A percentile compares a stretch with the other conserved stretches of the same genome.
Evolutionary conservation across 2,329 filamentous ascomycete species (phyloP).

Genomic region (Epichloe aotearoae): DNA sequence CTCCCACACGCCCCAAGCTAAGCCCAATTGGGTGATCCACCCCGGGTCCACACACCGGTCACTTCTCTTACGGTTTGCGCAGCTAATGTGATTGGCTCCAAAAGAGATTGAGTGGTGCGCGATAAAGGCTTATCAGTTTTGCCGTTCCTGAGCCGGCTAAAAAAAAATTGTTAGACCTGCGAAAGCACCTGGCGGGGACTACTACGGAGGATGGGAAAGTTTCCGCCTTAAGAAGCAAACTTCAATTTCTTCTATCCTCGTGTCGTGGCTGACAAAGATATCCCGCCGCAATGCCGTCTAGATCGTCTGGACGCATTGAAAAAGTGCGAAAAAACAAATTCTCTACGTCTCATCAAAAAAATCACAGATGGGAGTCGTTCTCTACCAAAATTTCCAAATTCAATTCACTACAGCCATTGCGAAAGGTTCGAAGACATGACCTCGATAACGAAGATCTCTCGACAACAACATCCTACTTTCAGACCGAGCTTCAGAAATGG

Average conservation of each 20-base stretch:
- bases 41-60: too few species aligned
- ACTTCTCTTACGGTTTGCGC: constrained; percentile 16
- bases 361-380: constrained; percentile 86
- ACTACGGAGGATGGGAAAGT: background rate
- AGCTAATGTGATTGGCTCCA: constrained; percentile 17
- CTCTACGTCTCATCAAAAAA: constrained; percentile 62
- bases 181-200: constrained; percentile 11
- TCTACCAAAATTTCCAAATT: constrained; percentile 80
- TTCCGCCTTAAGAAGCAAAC: background rate
- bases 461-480: constrained; percentile 74
- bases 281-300: constrained; percentile 42
- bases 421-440: constrained; percentile 73
- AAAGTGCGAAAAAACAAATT: constrained; percentile 59
- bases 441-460: constrained; percentile 68
- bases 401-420: constrained; percentile 79
- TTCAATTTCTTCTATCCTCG: background rate
- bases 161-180: constrained; percentile 13
- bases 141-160: constrained; percentile 21
- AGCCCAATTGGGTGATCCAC: too few species aligned
- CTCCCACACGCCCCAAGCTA: too few species aligned
- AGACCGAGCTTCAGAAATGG: constrained; percentile 75
- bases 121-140: constrained; percentile 21
- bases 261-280: constrained; percentile 7
- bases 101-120: constrained; percentile 2
- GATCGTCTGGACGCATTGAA: constrained; percentile 51